Conservation (phyloP, 805 yeast species). For the Myxozyma sirexii region DNA sequence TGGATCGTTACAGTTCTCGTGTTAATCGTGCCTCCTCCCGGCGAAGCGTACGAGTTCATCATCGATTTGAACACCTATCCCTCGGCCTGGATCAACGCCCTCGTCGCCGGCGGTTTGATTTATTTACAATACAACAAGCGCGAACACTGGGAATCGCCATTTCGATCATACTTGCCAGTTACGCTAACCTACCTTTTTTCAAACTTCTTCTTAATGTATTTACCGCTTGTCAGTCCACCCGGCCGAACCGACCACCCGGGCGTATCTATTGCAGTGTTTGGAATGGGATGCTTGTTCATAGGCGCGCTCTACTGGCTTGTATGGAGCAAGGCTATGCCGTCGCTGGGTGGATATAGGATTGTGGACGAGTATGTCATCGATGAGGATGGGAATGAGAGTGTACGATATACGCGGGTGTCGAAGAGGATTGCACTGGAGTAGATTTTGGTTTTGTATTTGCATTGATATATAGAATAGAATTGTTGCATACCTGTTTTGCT, state of each 20-base stretch:
- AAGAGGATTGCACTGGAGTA: conserved; percentile 1
- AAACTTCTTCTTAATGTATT: conserved; percentile 29
- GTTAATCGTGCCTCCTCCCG: conserved; percentile 61
- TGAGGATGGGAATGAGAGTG: conserved; percentile 24
- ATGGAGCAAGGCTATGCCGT: conserved; percentile 29
- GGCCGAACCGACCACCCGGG: conserved; percentile 29
- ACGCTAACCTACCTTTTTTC: conserved; percentile 23
- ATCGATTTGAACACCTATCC: conserved; percentile 67
- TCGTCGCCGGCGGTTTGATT: conserved; percentile 56
- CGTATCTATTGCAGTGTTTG: conserved; percentile 25
- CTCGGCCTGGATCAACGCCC: conserved; percentile 59
- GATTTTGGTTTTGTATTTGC: neutral
- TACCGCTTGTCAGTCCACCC: conserved; percentile 29
- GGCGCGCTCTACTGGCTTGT: conserved; percentile 33
- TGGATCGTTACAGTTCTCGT: conserved; percentile 59
- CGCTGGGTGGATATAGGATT: conserved; percentile 24
- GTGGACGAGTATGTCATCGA: conserved; percentile 23
- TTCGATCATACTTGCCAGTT: conserved; percentile 25
- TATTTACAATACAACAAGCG: conserved; percentile 50
- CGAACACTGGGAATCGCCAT: conserved; percentile 49
- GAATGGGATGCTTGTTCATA: conserved; percentile 28
- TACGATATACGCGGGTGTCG: conserved; percentile 23
- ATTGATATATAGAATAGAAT: too few relatives aligned
- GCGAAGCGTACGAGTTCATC: conserved; percentile 64
- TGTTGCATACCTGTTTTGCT: too few relatives aligned